phyloP scores from a whole-genome alignment of 805 yeast genomes.

The Nadsonia fulvescens region DNA sequence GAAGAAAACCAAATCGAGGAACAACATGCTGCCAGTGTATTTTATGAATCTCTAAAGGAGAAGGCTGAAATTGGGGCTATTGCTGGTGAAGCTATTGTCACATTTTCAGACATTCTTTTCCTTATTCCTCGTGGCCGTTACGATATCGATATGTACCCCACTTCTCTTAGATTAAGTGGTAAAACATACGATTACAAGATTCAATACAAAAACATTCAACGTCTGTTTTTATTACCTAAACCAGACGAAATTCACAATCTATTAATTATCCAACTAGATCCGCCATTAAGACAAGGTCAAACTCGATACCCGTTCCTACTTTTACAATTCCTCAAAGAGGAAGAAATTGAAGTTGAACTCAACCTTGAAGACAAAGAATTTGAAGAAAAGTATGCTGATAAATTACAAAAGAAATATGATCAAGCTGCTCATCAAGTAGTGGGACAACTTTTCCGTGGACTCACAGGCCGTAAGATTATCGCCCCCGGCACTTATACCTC shows the following conservation, averaged over 20 bases:
- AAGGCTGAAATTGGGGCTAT: slow-evolving; percentile 88
- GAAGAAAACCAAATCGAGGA: slow-evolving; percentile 25
- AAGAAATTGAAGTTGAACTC: slow-evolving; percentile 77
- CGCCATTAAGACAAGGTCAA: slow-evolving; percentile 96
- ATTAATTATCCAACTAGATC: slow-evolving; percentile 79
- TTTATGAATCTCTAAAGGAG: slow-evolving; percentile 82
- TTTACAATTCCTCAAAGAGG: slow-evolving; percentile 76
- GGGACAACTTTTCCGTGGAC: slow-evolving; percentile 75
- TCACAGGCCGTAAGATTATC: slow-evolving; percentile 70
- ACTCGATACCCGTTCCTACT: slow-evolving; percentile 88
- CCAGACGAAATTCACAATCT: slow-evolving; percentile 86
- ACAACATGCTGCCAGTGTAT: slow-evolving; percentile 60
- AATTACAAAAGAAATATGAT: slow-evolving; percentile 57
- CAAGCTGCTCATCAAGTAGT: slow-evolving; percentile 74
- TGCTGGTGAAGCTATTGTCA: slow-evolving; percentile 86
- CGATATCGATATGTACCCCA: slow-evolving; percentile 84
- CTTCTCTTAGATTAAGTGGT: slow-evolving; percentile 80
- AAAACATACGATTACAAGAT: slow-evolving; percentile 94
- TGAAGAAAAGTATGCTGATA: slow-evolving; percentile 54
- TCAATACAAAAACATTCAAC: slow-evolving; percentile 74
- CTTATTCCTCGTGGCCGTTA: slow-evolving; percentile 97
- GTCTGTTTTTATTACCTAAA: slow-evolving; percentile 82
- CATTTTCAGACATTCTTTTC: slow-evolving; percentile 79
- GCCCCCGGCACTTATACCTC: slow-evolving; percentile 72
- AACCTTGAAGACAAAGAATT: slow-evolving; percentile 73